A percentile compares a stretch with the other conserved stretches of the same genome.
These are phyloP conservation scores for Ballota nigra DNA, from an alignment of 257 asterid species.

Conservation along the genomic window DNA sequence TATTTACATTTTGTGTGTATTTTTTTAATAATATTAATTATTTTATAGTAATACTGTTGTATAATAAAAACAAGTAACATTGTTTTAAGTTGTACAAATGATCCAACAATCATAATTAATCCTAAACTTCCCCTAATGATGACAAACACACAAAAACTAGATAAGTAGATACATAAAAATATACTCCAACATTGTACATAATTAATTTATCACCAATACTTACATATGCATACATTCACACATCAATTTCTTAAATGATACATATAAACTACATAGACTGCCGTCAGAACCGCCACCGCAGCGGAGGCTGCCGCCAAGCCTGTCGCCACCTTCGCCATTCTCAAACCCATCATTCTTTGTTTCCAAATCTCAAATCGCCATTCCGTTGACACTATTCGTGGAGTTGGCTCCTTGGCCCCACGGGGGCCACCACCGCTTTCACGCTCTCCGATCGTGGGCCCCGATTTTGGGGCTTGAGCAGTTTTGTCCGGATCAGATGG, in stretches of 20 bases:
- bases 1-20: too few relatives aligned
- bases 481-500: not conserved
- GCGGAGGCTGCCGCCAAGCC: slow-evolving; percentile 29
- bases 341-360: not conserved
- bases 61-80: too few relatives aligned
- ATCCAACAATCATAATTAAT: too few relatives aligned
- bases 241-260: slow-evolving; percentile 26
- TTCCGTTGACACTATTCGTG: not conserved
- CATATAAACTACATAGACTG: slow-evolving; percentile 44
- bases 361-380: not conserved
- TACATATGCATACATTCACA: not conserved
- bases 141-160: too few relatives aligned
- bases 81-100: too few relatives aligned
- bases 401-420: not conserved
- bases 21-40: too few relatives aligned
- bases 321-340: slow-evolving; percentile 29
- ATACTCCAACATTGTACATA: not conserved
- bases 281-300: slow-evolving; percentile 27
- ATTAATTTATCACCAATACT: not conserved
- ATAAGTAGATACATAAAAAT: not conserved
- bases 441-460: not conserved
- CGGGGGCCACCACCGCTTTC: not conserved
- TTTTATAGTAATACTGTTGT: too few relatives aligned
- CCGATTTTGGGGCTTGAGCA: slow-evolving; percentile 30
- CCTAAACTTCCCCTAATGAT: too few relatives aligned